Conservation (phyloP, 2,329 filamentous ascomycete species). For the Claviceps sp. region DNA sequence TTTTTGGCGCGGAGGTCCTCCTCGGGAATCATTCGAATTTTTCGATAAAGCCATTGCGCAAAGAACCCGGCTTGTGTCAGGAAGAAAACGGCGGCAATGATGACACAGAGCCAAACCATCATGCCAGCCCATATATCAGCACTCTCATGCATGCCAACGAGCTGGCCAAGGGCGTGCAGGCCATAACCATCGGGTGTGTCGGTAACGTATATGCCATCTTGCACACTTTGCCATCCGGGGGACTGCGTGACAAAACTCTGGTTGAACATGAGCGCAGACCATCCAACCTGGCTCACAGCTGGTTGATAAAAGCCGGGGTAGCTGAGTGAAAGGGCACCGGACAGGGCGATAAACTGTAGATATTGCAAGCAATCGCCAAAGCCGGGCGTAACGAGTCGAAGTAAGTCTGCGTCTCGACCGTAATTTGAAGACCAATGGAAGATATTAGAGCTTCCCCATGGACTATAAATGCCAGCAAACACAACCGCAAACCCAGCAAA, state of each 20-base stretch:
- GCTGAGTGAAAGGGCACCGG: constrained; percentile 71
- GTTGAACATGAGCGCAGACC: constrained; percentile 90
- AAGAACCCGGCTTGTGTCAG: constrained; percentile 67
- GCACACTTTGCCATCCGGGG: constrained; percentile 49
- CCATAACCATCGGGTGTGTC: constrained; percentile 75
- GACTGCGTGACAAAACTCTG: constrained; percentile 67
- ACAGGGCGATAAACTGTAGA: constrained; percentile 81
- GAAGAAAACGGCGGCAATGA: constrained; percentile 53
- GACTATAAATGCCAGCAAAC: constrained; percentile 75
- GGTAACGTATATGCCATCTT: constrained; percentile 77
- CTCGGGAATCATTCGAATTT: constrained; percentile 57
- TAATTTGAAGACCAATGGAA: constrained; percentile 99
- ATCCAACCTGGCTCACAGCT: constrained; percentile 71
- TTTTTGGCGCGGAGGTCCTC: constrained; percentile 89
- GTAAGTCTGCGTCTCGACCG: constrained; percentile 79
- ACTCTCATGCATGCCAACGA: constrained; percentile 63
- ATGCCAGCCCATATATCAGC: constrained; percentile 88
- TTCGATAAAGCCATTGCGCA: constrained; percentile 61
- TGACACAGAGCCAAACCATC: constrained; percentile 77
- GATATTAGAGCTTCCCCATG: constrained; percentile 81
- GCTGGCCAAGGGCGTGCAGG: constrained; percentile 63
- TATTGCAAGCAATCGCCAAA: constrained; percentile 97
- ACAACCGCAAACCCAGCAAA: constrained; percentile 72
- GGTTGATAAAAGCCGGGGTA: constrained; percentile 96
- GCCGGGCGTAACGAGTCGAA: constrained; percentile 85